Evolutionary conservation across 495 filamentous ascomycete species (phyloP), one percentile per base, ranked within the genome.

Genomic region (Massariosphaeria phaeospora): DNA sequence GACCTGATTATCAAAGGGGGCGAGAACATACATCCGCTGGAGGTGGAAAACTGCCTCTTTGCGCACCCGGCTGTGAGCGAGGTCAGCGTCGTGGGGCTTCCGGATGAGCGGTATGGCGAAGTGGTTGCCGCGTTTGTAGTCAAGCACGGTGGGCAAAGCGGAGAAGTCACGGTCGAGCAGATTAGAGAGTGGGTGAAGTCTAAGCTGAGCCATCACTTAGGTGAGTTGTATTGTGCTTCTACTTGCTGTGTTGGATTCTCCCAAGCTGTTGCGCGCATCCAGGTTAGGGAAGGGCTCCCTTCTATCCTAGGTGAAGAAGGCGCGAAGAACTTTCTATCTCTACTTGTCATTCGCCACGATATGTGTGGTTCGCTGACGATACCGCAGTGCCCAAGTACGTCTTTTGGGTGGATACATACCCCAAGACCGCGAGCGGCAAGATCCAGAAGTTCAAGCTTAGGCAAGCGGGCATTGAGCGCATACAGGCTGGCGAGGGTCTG

Each of bases 361-460:
- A 8, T 33, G 35, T 11, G 35, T 15, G n/a, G n/a, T 4, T 42
- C 9, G 30, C 50, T 54, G 26, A 54, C 40, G 12, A 2, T 24
- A 2, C 20, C 31, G 75, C 38, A 77, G 89, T 88, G 45, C 93
- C 93, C 0, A 95, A 91, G 68, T 80, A 94, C 67, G 82, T 96
- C 27, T 96, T 95, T 69, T 95, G 87, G 76, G 73, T 86, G 1
- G 78, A 82, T 0, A 75, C 79, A 8, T 93, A 87, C 63, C 93
- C 93, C 7, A 96, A 95, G 76, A 98, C 93, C 18, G 86, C 89
- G 17, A 95, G 89, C 66, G 93, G 93, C 26, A 98, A 98, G 77
- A 93, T 98, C 35, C 89, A 96, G 73, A 96, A 96, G 25, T 96
- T 86, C 70, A 94, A 87, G 68, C 71, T 98, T 62, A 79, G 78